phyloP scores from a whole-genome alignment of 1,284 basidiomycete species.

The Boletus austroedulis region DNA sequence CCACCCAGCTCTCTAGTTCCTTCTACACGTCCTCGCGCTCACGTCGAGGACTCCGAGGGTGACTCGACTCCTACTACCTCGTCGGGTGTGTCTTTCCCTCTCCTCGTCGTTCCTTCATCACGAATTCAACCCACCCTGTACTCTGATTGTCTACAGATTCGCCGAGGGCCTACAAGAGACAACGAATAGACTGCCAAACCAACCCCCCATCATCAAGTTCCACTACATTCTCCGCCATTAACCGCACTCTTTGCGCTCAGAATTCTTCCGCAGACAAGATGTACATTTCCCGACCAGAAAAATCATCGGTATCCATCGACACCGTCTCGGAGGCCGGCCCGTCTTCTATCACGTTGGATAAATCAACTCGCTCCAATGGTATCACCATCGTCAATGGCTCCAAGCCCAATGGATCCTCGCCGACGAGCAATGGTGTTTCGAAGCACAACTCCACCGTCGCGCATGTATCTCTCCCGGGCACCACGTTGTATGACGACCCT shows the following conservation, averaged over 20 bases:
- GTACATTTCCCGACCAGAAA: slow-evolving; percentile 57
- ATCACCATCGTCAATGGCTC: slow-evolving; percentile 47
- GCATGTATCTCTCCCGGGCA: slow-evolving; percentile 64
- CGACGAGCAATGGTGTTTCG: slow-evolving; percentile 43
- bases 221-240: slow-evolving; percentile 28
- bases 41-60: slow-evolving; percentile 55
- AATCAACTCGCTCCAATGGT: slow-evolving; percentile 50
- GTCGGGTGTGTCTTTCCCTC: slow-evolving; percentile 27
- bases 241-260: slow-evolving; percentile 33
- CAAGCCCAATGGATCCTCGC: slow-evolving; percentile 32
- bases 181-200: slow-evolving; percentile 51
- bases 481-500: slow-evolving; percentile 71
- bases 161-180: slow-evolving; percentile 64
- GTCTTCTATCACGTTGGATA: slow-evolving; percentile 47
- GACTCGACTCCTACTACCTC: slow-evolving; percentile 30
- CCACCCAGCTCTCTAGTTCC: slow-evolving; percentile 49
- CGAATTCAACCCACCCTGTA: neutral
- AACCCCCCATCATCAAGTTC: slow-evolving; percentile 30
- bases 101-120: neutral
- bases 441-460: slow-evolving; percentile 49
- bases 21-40: slow-evolving; percentile 58
- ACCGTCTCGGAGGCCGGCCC: slow-evolving; percentile 50
- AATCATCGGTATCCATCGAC: slow-evolving; percentile 50
- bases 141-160: slow-evolving; percentile 41
- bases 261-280: slow-evolving; percentile 42